phyloP scores from a whole-genome alignment of 2,329 filamentous ascomycete species.

The Knufia petricola region DNA sequence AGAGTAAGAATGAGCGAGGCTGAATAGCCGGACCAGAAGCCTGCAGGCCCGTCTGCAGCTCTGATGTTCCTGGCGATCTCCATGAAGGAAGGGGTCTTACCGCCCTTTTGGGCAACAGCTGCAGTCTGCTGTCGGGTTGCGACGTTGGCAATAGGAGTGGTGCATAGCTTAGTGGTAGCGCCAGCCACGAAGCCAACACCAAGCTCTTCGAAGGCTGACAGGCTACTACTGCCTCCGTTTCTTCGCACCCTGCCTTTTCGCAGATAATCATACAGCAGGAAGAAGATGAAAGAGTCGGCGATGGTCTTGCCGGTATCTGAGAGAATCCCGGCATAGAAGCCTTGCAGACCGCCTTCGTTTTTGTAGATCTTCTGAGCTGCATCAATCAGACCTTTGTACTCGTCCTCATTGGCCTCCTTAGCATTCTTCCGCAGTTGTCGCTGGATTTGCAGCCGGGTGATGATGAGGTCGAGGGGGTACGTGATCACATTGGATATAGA shows the following conservation, averaged over 20 bases:
- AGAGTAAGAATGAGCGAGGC: conserved; percentile 69
- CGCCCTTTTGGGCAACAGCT: conserved; percentile 30
- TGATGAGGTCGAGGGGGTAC: conserved; percentile 73
- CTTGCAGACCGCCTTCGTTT: conserved; percentile 58
- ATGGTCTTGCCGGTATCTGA: conserved; percentile 58
- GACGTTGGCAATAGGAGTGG: conserved; percentile 71
- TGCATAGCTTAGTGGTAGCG: conserved; percentile 63
- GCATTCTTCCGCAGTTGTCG: conserved; percentile 41
- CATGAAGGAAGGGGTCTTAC: conserved; percentile 27
- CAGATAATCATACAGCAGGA: conserved; percentile 63
- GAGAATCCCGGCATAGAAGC: conserved; percentile 59
- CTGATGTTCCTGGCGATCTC: conserved; percentile 57
- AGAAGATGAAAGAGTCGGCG: conserved; percentile 75
- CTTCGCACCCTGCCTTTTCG: conserved; percentile 34
- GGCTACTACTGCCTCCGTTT: conserved; percentile 30
- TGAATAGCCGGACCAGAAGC: conserved; percentile 84
- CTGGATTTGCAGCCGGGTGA: conserved; percentile 74
- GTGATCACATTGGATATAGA: conserved; percentile 68
- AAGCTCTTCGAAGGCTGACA: conserved; percentile 63
- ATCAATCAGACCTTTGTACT: conserved; percentile 59
- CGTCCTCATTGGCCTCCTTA: conserved; percentile 28
- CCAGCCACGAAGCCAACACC: conserved; percentile 64
- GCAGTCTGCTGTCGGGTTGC: conserved; percentile 73
- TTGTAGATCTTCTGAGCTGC: conserved; percentile 61
- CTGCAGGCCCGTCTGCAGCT: conserved; percentile 58